Evolutionary conservation across 2,329 filamentous ascomycete species (phyloP).

Genomic region (Xylogone sp.): DNA sequence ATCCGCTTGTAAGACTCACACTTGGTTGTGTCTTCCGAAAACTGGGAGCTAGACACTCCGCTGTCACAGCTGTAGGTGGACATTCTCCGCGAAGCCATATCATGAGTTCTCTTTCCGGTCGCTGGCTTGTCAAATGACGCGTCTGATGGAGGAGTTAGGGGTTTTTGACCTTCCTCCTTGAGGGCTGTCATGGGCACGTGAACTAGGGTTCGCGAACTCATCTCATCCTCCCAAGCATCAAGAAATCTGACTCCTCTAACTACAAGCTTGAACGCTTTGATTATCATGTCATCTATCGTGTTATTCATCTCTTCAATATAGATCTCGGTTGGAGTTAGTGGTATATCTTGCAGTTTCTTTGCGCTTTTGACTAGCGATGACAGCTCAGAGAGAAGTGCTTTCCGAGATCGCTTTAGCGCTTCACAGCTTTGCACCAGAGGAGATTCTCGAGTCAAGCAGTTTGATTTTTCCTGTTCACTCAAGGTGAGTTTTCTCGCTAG

Average conservation of each 20-base stretch:
- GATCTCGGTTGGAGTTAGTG: constrained; percentile 40
- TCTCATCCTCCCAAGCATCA: constrained; percentile 73
- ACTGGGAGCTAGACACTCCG: constrained; percentile 18
- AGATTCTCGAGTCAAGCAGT: constrained; percentile 83
- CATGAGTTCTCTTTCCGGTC: constrained; percentile 40
- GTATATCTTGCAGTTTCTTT: constrained; percentile 76
- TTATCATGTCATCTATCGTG: constrained; percentile 86
- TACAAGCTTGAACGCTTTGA: constrained; percentile 93
- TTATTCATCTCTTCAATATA: constrained; percentile 58
- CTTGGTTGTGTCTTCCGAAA: constrained; percentile 25
- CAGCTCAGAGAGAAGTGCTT: constrained; percentile 83
- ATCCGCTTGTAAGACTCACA: constrained; percentile 24
- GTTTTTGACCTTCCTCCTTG: constrained; percentile 53
- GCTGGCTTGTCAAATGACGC: constrained; percentile 37
- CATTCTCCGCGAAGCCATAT: constrained; percentile 23
- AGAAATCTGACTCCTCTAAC: constrained; percentile 85
- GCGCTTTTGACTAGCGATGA: constrained; percentile 86
- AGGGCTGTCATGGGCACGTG: constrained; percentile 59
- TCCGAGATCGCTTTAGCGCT: constrained; percentile 73
- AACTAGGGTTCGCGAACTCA: constrained; percentile 42
- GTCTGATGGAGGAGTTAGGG: constrained; percentile 62
- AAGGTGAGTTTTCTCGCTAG: constrained; percentile 6
- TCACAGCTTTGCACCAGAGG: constrained; percentile 71
- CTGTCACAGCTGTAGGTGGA: constrained; percentile 26
- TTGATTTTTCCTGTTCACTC: constrained; percentile 68